A percentile compares a stretch with the other conserved stretches of the same genome.
phyloP scores from a whole-genome alignment of 768 basidiomycete genomes.

The Trametes coccinea region DNA sequence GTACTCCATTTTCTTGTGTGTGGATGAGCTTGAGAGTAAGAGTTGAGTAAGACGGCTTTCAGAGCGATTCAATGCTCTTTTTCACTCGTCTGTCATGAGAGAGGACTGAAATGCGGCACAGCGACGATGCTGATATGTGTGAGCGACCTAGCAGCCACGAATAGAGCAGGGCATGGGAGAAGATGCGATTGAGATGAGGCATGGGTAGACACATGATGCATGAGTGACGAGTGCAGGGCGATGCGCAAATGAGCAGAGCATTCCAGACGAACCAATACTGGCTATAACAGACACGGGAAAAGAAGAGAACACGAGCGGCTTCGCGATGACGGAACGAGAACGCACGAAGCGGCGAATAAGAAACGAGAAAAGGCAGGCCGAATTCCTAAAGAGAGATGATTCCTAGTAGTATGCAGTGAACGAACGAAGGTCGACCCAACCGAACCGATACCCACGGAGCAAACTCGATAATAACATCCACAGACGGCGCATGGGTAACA shows the following conservation, averaged over 20 bases:
- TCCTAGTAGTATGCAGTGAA: not conserved
- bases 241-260: not conserved
- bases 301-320: not conserved
- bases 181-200: slow-evolving; percentile 7
- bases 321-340: not conserved
- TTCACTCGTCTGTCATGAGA: too few relatives aligned
- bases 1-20: too few relatives aligned
- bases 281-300: not conserved
- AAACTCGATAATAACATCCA: not conserved
- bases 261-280: not conserved
- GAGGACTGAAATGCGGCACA: too few relatives aligned
- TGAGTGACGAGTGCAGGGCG: not conserved
- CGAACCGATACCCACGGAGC: not conserved
- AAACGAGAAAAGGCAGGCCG: not conserved
- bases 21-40: too few relatives aligned
- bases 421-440: not conserved
- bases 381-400: not conserved
- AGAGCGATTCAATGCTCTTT: too few relatives aligned
- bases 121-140: too few relatives aligned
- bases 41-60: too few relatives aligned
- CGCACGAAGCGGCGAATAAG: not conserved
- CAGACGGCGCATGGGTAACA: not conserved
- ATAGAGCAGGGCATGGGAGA: not conserved
- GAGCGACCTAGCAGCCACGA: not conserved
- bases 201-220: slow-evolving; percentile 7